A percentile compares a stretch with the other conserved stretches of the same genome.
phyloP scores from a whole-genome alignment of 805 yeast species.

The Hanseniaspora pseudoguilliermondii region DNA sequence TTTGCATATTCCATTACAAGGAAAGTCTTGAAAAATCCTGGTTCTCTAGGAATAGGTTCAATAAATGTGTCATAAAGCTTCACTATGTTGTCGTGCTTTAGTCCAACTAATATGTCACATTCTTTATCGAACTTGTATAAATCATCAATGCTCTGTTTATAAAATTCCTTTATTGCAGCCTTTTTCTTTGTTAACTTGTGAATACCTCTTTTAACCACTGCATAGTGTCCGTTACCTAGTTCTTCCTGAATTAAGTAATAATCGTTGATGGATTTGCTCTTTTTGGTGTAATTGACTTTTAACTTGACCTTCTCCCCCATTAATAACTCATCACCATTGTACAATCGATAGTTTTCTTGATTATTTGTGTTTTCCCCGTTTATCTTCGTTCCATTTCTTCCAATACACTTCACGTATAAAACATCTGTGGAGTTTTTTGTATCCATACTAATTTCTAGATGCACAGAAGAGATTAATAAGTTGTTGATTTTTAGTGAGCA shows the following conservation, averaged over 20 bases:
- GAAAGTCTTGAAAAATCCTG: slow-evolving; percentile 32
- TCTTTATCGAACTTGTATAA: slow-evolving; percentile 35
- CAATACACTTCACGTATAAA: slow-evolving; percentile 6
- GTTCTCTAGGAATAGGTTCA: slow-evolving; percentile 37
- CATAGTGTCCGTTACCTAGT: slow-evolving; percentile 68
- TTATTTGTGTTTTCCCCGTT: neutral
- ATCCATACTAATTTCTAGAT: slow-evolving; percentile 24
- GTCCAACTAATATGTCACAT: slow-evolving; percentile 48
- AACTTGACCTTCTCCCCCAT: slow-evolving; percentile 16
- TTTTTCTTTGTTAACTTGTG: slow-evolving; percentile 44
- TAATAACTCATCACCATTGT: slow-evolving; percentile 10
- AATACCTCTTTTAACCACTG: slow-evolving; percentile 61
- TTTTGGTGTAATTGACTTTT: slow-evolving; percentile 14
- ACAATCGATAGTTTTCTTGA: neutral
- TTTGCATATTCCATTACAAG: slow-evolving; percentile 61
- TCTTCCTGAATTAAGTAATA: slow-evolving; percentile 39
- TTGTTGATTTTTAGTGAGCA: slow-evolving; percentile 11
- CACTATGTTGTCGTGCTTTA: slow-evolving; percentile 61
- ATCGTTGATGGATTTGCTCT: slow-evolving; percentile 39
- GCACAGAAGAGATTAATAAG: slow-evolving; percentile 3
- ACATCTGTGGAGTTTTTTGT: neutral
- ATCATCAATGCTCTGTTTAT: slow-evolving; percentile 38
- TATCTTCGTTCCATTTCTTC: slow-evolving; percentile 9
- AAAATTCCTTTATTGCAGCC: slow-evolving; percentile 66
- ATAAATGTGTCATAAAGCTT: slow-evolving; percentile 46